A percentile compares a stretch with the other conserved stretches of the same genome.
phyloP scores from a whole-genome alignment of 805 yeast species.

The Teunomyces tritomae region DNA sequence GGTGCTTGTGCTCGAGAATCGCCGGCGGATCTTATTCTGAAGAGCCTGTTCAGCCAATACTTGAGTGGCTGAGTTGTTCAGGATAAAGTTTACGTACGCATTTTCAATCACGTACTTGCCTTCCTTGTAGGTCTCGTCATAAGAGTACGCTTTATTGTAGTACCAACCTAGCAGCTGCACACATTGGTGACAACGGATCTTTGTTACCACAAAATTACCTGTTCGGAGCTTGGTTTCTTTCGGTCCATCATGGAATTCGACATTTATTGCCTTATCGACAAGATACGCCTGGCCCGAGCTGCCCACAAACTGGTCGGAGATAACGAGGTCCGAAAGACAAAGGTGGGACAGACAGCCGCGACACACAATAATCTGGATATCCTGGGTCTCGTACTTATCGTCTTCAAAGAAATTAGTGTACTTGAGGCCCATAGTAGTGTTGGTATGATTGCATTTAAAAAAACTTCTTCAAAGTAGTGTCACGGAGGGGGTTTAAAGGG shows the following conservation, averaged over 20 bases:
- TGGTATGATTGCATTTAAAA: not conserved
- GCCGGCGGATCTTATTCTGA: constrained; percentile 18
- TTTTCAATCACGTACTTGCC: constrained; percentile 45
- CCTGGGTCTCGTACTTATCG: constrained; percentile 33
- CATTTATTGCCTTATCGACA: constrained; percentile 39
- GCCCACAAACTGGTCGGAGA: constrained; percentile 39
- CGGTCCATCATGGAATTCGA: constrained; percentile 21
- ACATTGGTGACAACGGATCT: constrained; percentile 41
- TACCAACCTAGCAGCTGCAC: constrained; percentile 37
- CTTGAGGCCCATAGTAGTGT: constrained; percentile 35
- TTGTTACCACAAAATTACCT: constrained; percentile 36
- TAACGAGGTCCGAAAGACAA: constrained; percentile 34
- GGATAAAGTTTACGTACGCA: constrained; percentile 30
- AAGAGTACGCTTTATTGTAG: constrained; percentile 36
- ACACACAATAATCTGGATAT: constrained; percentile 40
- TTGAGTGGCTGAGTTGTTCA: constrained; percentile 35
- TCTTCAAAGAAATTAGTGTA: constrained; percentile 39
- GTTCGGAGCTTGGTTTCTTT: constrained; percentile 39
- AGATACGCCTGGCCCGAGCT: constrained; percentile 40
- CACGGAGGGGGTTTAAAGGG: not conserved
- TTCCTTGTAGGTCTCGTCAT: constrained; percentile 39
- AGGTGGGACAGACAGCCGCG: constrained; percentile 40
- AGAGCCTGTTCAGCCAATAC: constrained; percentile 31
- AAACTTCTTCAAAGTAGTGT: too few relatives aligned
- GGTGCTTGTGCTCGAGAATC: constrained; percentile 16